phyloP scores from a whole-genome alignment of 2,329 filamentous ascomycete species.

The Cladorrhinum sp. region DNA sequence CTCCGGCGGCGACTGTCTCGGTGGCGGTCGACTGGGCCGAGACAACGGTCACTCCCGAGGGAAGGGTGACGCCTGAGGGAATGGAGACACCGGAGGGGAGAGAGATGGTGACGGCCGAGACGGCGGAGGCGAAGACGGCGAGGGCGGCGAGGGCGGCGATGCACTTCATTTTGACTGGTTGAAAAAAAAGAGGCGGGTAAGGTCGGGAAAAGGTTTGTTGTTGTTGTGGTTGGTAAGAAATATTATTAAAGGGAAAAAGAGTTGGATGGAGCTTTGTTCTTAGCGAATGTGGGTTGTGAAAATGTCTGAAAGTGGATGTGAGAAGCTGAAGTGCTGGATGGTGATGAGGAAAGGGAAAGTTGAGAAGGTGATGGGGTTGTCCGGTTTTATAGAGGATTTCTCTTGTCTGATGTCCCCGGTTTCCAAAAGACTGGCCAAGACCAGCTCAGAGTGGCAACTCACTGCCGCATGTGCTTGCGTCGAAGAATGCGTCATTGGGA shows the following conservation, averaged over 20 bases:
- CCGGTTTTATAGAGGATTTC: slow-evolving; percentile 9
- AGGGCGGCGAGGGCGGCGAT: slow-evolving; percentile 16
- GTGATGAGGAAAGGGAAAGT: background rate
- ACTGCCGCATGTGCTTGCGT: background rate
- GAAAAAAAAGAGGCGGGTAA: background rate
- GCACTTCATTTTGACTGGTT: slow-evolving; percentile 20
- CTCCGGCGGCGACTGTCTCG: slow-evolving; percentile 12
- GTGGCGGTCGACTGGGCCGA: slow-evolving; percentile 14
- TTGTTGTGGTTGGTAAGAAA: background rate
- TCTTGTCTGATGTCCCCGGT: background rate
- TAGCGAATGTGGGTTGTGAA: slow-evolving; percentile 11
- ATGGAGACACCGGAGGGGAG: slow-evolving; percentile 26
- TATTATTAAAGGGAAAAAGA: background rate
- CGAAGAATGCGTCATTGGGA: background rate
- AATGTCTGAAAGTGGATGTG: background rate
- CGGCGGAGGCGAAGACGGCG: slow-evolving; percentile 14
- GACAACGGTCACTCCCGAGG: slow-evolving; percentile 26
- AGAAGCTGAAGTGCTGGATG: slow-evolving; percentile 6
- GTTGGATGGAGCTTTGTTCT: slow-evolving; percentile 2
- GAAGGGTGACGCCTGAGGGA: slow-evolving; percentile 23
- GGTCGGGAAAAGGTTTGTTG: background rate
- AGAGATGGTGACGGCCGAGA: slow-evolving; percentile 24
- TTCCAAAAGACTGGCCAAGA: background rate
- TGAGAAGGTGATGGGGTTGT: background rate
- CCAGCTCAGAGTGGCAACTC: background rate